Evolutionary conservation across 257 asterid species (phyloP).

Genomic region (Salvia splendens): DNA sequence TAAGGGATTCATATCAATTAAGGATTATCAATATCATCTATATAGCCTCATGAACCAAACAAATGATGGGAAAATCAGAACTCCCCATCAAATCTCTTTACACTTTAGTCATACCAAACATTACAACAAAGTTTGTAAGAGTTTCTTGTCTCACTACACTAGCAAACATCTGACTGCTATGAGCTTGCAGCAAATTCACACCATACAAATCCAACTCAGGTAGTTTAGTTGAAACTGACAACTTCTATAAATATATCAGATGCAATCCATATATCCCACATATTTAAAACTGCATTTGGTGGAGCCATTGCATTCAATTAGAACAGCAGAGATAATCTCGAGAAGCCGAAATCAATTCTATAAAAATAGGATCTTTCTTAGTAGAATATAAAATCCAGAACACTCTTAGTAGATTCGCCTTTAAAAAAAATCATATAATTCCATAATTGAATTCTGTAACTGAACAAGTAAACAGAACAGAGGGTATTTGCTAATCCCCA

Average conservation of each 20-base stretch:
- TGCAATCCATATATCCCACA: background rate
- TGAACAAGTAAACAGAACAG: background rate
- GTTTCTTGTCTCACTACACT: constrained; percentile 8
- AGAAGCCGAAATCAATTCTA: constrained; percentile 3
- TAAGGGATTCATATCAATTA: background rate
- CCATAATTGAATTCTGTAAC: constrained; percentile 12
- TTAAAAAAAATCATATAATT: background rate
- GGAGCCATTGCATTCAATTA: background rate
- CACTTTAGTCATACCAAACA: background rate
- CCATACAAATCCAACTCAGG: constrained; percentile 1
- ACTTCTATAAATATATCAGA: background rate
- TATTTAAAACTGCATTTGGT: background rate
- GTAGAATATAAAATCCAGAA: background rate
- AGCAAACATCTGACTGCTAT: constrained; percentile 5
- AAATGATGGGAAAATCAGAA: background rate
- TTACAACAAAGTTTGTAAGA: background rate
- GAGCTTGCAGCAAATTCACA: constrained; percentile 8
- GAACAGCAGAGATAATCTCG: background rate
- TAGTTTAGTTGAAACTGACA: background rate
- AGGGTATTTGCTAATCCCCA: background rate
- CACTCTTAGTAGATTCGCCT: background rate
- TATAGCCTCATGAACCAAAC: background rate
- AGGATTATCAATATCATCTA: background rate
- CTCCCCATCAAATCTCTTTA: background rate
- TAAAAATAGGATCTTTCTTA: background rate